Percentiles rank a stretch among this genome's conserved stretches.
These are phyloP conservation scores for Rhizopogon hawkerae DNA, from an alignment of 1,284 basidiomycete genomes.

Conservation along the genomic window DNA sequence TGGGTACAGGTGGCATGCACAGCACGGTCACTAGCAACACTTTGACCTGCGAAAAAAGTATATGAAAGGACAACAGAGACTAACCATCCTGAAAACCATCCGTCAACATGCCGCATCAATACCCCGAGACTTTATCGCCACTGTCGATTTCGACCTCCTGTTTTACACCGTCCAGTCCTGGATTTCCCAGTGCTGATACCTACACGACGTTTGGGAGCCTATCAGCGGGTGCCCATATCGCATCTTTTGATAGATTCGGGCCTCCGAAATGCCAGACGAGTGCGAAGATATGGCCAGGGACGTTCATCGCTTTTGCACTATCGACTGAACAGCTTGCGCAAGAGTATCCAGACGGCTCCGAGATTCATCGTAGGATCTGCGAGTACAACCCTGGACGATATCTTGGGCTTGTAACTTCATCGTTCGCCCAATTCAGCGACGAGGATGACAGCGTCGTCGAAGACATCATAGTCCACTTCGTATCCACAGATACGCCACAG, in stretches of 20 bases:
- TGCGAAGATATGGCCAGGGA: neutral
- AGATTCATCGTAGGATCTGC: neutral
- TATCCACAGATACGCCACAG: neutral
- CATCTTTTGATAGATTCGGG: neutral
- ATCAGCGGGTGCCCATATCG: neutral
- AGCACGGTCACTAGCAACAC: neutral
- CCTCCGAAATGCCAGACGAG: neutral
- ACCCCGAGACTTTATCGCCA: neutral
- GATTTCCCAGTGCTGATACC: neutral
- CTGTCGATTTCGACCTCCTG: neutral
- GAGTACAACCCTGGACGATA: neutral
- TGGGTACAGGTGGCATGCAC: neutral
- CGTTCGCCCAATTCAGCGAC: neutral
- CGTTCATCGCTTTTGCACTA: neutral
- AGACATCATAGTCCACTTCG: constrained; percentile 1
- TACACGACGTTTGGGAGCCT: neutral
- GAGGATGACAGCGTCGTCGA: neutral
- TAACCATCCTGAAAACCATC: neutral
- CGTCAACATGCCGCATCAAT: neutral
- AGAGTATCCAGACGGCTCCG: neutral
- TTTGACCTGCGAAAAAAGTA: neutral
- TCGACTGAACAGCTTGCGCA: neutral
- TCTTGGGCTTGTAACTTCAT: neutral
- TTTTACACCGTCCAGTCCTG: neutral
- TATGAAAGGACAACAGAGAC: neutral